Conservation (phyloP, 805 yeast species). For the Candida suzukii region DNA sequence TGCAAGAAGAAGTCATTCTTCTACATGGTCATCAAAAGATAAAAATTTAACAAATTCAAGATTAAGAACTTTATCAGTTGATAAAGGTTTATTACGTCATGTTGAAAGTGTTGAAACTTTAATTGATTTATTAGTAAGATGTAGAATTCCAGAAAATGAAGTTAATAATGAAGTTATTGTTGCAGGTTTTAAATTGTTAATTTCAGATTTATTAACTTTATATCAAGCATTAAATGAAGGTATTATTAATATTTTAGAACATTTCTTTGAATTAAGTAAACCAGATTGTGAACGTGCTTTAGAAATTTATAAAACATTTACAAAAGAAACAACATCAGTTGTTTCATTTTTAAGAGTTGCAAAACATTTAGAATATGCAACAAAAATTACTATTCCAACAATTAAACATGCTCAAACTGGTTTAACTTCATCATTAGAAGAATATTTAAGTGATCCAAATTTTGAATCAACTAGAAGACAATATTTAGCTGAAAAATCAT, state of each 20-base stretch:
- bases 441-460: slow-evolving; percentile 79
- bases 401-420: slow-evolving; percentile 97
- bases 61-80: slow-evolving; percentile 57
- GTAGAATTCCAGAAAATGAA: slow-evolving; percentile 73
- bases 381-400: slow-evolving; percentile 89
- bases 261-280: slow-evolving; percentile 87
- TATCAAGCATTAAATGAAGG: slow-evolving; percentile 94
- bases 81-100: slow-evolving; percentile 76
- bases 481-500: slow-evolving; percentile 61
- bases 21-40: slow-evolving; percentile 32
- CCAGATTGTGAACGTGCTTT: slow-evolving; percentile 83
- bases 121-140: slow-evolving; percentile 65
- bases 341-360: slow-evolving; percentile 85
- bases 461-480: slow-evolving; percentile 76
- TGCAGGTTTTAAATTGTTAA: slow-evolving; percentile 80
- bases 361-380: slow-evolving; percentile 77
- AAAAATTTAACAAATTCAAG: slow-evolving; percentile 40
- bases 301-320: slow-evolving; percentile 77
- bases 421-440: slow-evolving; percentile 77
- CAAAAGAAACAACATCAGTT: slow-evolving; percentile 78
- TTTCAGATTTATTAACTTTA: slow-evolving; percentile 79
- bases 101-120: slow-evolving; percentile 81
- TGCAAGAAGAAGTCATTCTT: slow-evolving; percentile 16
- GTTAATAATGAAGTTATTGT: slow-evolving; percentile 77
- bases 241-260: slow-evolving; percentile 86